Base-by-base conservation (phyloP, 2,329 filamentous ascomycete genomes). In the Ceratocystis eucalypticola region DNA sequence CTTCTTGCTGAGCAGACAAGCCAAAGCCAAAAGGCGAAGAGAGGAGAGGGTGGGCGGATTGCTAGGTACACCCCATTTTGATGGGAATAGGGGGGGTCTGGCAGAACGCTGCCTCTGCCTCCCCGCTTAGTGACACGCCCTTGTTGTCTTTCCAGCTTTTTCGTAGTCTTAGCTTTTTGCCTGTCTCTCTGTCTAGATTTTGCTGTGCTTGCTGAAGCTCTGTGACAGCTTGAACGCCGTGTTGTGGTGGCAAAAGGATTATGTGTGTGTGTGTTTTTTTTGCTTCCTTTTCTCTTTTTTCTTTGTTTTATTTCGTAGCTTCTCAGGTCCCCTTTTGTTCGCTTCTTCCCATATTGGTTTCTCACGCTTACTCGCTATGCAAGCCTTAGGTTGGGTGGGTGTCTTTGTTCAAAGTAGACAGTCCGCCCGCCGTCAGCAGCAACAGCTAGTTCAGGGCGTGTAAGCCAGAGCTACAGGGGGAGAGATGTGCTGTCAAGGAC, bases 401-500 rank as follows among this genome's bases (percentile, higher is more conserved):
- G 28, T 37, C 30, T 17, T 59, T 17, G 8, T 30, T 15, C 30
- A 5, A 55, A 22, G 50, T 25, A 20, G 20, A 55, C 50, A 20
- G 20, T 48, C 30, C 30, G 46, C 5, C 48, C 53, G 5, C 55
- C 25, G 28, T 10, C 25, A 37, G 8, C 55, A 33, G n/a, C 55
- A 33, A 7, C 28, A 59, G 15, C 25, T 3, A 30, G 55, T 59
- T 59, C 55, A 59, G 30, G 55, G 55, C 30, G 55, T 59, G 55
- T 59, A 20, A 37, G 20, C 55, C 28, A 59, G 28, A 28, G 7
- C 55, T 30, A 8, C 55, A 59, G 55, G 55, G 53, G 15, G 28
- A 10, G 37, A 17, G 28, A 59, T 59, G 55, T 59, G 55, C 55
- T 59, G 55, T 59, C 55, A 59, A 33, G 55, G 25, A 59, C 28